Evolutionary conservation across 176 grass and related monocot genomes (phyloP), one percentile per base, ranked within the genome.

Genomic region (Tillandsia leiboldiana): DNA sequence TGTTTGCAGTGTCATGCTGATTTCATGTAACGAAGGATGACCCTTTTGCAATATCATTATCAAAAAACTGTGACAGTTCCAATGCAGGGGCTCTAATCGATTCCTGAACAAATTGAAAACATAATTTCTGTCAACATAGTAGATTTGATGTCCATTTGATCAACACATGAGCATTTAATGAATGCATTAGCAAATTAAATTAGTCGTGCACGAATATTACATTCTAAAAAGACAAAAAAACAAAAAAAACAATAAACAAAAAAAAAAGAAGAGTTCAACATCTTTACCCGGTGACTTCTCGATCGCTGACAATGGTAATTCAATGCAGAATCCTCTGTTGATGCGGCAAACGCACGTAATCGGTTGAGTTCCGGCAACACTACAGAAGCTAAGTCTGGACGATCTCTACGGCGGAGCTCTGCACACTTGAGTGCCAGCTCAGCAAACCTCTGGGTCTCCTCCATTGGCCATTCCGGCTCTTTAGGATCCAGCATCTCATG

Each of bases 351-450:
- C n/a, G 73, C 56, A 53, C 78, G 66, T 56, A 95, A 64, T 54
- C 75, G 65, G 48, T 65, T 48, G 11, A 95, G 70, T 73, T 90
- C 87, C 1, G 84, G 91, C 69, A 95, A 53, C 29, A 95, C 81
- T 29, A 82, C 78, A 1, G 84, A 78, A 68, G 83, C 91, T 26
- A 95, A 73, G 51, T 90, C 81, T 0, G 91, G 78, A 27, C 91
- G 91, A 26, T 95, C 91, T 71, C 74, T 82, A 47, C 73, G 78
- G 70, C 87, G 67, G 68, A 95, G 58, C 81, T 95, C 91, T 42
- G 83, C 86, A 79, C 91, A 95, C 72, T 82, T 90, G 12, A 95
- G 78, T 24, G 91, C 78, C n/a, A 90, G 62, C 66, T 87, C 81
- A 12, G 75, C 84, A 56, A 95, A 71, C 62, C 53, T 66, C 48